Conservation (phyloP, 768 basidiomycete genomes). For the Pleurotus citrinopileatus region DNA sequence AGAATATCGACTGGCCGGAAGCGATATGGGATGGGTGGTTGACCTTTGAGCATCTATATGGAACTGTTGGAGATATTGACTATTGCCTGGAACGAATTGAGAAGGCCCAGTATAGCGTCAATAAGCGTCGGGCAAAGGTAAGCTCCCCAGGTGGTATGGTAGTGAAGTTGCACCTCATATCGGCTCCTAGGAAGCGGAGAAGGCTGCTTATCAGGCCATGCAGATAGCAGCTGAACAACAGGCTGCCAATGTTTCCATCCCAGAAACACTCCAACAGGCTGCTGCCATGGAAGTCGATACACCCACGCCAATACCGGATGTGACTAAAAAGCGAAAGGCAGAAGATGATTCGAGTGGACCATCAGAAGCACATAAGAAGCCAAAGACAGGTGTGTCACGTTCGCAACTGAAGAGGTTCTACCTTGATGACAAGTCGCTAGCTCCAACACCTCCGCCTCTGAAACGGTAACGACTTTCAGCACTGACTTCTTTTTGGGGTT, state of each 20-base stretch:
- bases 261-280: slow-evolving; percentile 37
- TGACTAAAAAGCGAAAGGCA: slow-evolving; percentile 60
- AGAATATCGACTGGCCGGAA: slow-evolving; percentile 93
- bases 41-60: slow-evolving; percentile 84
- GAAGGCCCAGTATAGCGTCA: slow-evolving; percentile 61
- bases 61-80: slow-evolving; percentile 66
- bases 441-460: slow-evolving; percentile 38
- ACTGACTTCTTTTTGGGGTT: slow-evolving; percentile 3
- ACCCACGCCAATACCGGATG: slow-evolving; percentile 19
- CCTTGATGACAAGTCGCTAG: slow-evolving; percentile 1
- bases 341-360: slow-evolving; percentile 41
- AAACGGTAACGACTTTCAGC: slow-evolving; percentile 49
- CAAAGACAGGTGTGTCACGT: slow-evolving; percentile 34
- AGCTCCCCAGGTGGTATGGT: not conserved
- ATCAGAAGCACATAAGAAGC: slow-evolving; percentile 52
- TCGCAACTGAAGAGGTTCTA: not conserved
- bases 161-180: not conserved
- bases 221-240: slow-evolving; percentile 43
- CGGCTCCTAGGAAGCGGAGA: slow-evolving; percentile 54
- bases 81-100: slow-evolving; percentile 61
- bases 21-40: slow-evolving; percentile 90
- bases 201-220: slow-evolving; percentile 47
- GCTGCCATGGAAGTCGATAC: slow-evolving; percentile 28
- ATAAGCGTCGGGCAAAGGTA: slow-evolving; percentile 63
- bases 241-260: slow-evolving; percentile 29